phyloP scores from a whole-genome alignment of 176 grass and related monocot genomes.

The Avena insularis region DNA sequence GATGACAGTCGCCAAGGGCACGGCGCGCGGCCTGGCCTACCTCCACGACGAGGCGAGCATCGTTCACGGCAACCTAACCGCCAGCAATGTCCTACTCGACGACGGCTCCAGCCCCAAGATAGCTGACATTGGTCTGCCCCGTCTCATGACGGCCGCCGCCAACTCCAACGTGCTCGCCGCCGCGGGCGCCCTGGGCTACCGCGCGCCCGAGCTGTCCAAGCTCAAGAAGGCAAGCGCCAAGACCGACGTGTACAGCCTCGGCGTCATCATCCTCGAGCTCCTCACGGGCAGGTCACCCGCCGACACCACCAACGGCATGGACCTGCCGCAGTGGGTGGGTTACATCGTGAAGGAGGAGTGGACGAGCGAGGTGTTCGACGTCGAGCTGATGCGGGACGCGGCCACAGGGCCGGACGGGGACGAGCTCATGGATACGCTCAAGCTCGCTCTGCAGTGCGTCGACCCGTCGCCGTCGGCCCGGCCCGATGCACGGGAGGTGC shows the following conservation, averaged over 20 bases:
- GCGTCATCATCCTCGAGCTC: slow-evolving; percentile 85
- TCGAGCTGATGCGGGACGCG: slow-evolving; percentile 78
- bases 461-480: slow-evolving; percentile 56
- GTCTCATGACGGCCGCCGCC: slow-evolving; percentile 75
- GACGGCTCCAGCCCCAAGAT: slow-evolving; percentile 57
- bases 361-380: slow-evolving; percentile 94
- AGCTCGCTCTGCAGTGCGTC: slow-evolving; percentile 87
- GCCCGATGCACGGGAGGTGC: slow-evolving; percentile 69
- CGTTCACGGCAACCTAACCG: slow-evolving; percentile 80
- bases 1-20: slow-evolving; percentile 71
- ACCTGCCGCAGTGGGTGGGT: slow-evolving; percentile 86
- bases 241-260: slow-evolving; percentile 92
- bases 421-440: slow-evolving; percentile 83
- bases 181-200: slow-evolving; percentile 64
- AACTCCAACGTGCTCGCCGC: slow-evolving; percentile 76
- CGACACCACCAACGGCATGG: slow-evolving; percentile 70
- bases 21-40: slow-evolving; percentile 61
- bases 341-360: slow-evolving; percentile 91
- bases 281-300: slow-evolving; percentile 82
- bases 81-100: slow-evolving; percentile 80
- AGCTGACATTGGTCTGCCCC: slow-evolving; percentile 71
- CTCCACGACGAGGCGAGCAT: slow-evolving; percentile 67
- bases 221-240: slow-evolving; percentile 76
- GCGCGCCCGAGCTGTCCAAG: slow-evolving; percentile 84
- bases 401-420: slow-evolving; percentile 40